Percentiles rank a stretch among this genome's conserved stretches.
phyloP scores from a whole-genome alignment of 2,329 filamentous ascomycete species.

The Bimuria novae-zelandiae region DNA sequence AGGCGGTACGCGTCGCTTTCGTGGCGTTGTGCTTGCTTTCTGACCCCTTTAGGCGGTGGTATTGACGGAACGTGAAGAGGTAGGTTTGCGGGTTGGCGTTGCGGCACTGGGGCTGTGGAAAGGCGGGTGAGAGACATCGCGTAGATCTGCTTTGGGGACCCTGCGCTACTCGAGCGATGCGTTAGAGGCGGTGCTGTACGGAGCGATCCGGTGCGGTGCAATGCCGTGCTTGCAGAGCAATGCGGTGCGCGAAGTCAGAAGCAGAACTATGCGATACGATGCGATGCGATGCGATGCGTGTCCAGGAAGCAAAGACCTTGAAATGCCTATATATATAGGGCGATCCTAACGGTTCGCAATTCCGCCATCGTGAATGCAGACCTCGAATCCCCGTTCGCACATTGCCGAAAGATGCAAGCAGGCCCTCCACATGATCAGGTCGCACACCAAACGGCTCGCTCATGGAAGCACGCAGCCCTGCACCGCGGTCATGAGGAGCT shows the following conservation, averaged over 20 bases:
- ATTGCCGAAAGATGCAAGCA: not conserved
- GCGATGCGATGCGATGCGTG: not conserved
- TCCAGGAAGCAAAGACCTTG: not conserved
- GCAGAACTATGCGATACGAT: not conserved
- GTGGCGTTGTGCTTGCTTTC: not conserved
- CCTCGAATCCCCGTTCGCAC: too few relatives aligned
- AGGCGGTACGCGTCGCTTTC: conserved; percentile 17
- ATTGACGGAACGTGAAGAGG: not conserved
- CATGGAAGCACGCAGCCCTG: not conserved
- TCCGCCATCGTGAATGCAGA: too few relatives aligned
- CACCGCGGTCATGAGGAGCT: not conserved
- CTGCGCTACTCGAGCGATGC: too few relatives aligned
- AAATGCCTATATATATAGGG: not conserved
- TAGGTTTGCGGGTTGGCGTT: not conserved
- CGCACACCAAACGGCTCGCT: too few relatives aligned
- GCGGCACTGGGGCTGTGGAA: not conserved
- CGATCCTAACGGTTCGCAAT: too few relatives aligned
- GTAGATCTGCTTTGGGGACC: too few relatives aligned
- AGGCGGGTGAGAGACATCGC: too few relatives aligned
- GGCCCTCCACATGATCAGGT: too few relatives aligned
- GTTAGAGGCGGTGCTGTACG: not conserved
- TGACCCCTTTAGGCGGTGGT: too few relatives aligned
- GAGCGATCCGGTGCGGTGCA: not conserved
- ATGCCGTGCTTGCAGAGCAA: not conserved
- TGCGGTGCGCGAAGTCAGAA: not conserved